Evolutionary conservation across 805 yeast genomes (phyloP).

Genomic region (Myxozyma monticola): DNA sequence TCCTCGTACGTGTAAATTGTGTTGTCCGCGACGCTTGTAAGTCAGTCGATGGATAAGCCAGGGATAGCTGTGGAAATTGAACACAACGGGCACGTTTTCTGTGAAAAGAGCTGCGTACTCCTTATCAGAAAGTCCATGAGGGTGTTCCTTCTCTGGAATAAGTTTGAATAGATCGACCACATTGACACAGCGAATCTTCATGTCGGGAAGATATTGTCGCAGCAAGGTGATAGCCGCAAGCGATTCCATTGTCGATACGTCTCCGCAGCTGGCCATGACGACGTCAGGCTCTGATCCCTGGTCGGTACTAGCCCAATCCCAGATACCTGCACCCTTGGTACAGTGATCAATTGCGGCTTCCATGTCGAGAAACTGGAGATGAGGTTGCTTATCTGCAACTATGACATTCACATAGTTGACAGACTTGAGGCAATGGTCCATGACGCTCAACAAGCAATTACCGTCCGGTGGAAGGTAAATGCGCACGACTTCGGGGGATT

Average conservation of each 20-base stretch:
- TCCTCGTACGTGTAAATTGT: slow-evolving; percentile 22
- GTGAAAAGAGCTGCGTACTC: slow-evolving; percentile 28
- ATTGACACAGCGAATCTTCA: slow-evolving; percentile 31
- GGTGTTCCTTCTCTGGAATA: slow-evolving; percentile 24
- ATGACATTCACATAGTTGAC: slow-evolving; percentile 29
- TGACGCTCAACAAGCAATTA: slow-evolving; percentile 28
- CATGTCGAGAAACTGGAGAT: slow-evolving; percentile 25
- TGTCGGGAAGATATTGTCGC: slow-evolving; percentile 20
- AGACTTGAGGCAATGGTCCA: slow-evolving; percentile 25
- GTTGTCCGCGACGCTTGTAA: slow-evolving; percentile 29
- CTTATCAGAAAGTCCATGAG: slow-evolving; percentile 22
- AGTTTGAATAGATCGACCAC: slow-evolving; percentile 31
- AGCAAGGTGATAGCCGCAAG: slow-evolving; percentile 30
- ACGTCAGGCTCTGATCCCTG: slow-evolving; percentile 31
- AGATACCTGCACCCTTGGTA: slow-evolving; percentile 31
- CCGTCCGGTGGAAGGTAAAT: slow-evolving; percentile 33
- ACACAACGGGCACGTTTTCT: slow-evolving; percentile 27
- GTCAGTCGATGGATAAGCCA: slow-evolving; percentile 29
- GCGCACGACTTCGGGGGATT: slow-evolving; percentile 30
- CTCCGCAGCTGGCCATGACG: slow-evolving; percentile 31
- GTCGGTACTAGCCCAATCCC: slow-evolving; percentile 31
- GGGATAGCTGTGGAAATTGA: slow-evolving; percentile 32
- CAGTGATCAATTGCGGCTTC: slow-evolving; percentile 32
- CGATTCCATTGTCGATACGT: slow-evolving; percentile 31
- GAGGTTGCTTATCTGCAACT: slow-evolving; percentile 30